Evolutionary conservation across 2,329 filamentous ascomycete genomes (phyloP), one percentile per base, ranked within the genome.

Genomic region (Pseudopithomyces chartarum): DNA sequence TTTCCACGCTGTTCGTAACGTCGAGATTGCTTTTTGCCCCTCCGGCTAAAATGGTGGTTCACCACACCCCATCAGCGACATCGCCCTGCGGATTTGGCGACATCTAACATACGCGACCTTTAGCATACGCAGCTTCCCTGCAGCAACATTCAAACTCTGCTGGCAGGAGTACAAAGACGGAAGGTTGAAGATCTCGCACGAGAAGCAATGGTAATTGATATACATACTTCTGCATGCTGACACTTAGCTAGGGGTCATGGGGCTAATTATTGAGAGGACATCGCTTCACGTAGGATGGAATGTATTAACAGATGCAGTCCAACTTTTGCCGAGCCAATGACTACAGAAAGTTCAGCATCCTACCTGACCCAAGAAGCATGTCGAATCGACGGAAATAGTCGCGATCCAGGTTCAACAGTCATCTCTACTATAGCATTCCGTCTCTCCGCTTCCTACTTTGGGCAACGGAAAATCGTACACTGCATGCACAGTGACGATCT

Each of bases 21-120:
- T 44, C 40, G 40, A 44, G 40, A 44, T 44, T 44, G 40, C 40
- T 44, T 15, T 44, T 44, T 44, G 40, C 40, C 40, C 40, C 40
- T 44, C 40, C 40, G 40, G 40, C n/a, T 44, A 44, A 44, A 44
- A 44, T 44, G 40, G 40, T 44, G 40, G 40, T 44, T 44, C n/a
- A 44, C 5, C 40, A 44, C 40, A 44, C 40, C 40, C 40, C 40
- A 44, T 44, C 40, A 44, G 40, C 40, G 40, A 29, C 26, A 29
- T 44, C 40, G 40, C 40, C 40, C 40, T 44, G 40, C 40, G 11
- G 40, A 44, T 17, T 44, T 44, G 40, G 40, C 8, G 26, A 8
- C 26, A 4, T 29, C 8, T 29, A 29, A 29, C 26, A 29, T 29
- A 29, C 26, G 26, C 40, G 40, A 44, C 40, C 40, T 15, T 44